Evolutionary conservation across 108 stramenopile species (phyloP).

Genomic region (Fragilariopsis cylindrus): DNA sequence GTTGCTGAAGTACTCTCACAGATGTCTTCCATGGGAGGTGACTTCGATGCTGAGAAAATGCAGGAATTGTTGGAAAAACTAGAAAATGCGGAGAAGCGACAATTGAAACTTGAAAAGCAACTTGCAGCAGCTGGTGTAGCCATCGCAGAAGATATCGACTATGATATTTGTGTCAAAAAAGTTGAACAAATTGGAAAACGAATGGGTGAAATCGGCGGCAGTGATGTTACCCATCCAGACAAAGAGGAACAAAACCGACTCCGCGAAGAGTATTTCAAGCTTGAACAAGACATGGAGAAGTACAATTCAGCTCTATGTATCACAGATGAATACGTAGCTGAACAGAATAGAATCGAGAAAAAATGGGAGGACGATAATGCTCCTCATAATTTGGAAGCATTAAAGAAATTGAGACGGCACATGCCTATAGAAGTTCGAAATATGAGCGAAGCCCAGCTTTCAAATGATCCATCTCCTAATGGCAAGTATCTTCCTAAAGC

Average conservation of each 20-base stretch:
- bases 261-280: constrained; percentile 64
- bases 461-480: constrained; percentile 46
- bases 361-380: constrained; percentile 57
- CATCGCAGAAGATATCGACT: constrained; percentile 64
- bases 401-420: constrained; percentile 53
- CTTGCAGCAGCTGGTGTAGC: constrained; percentile 51
- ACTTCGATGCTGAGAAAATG: constrained; percentile 45
- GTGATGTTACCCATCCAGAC: constrained; percentile 51
- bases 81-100: constrained; percentile 46
- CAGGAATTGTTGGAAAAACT: constrained; percentile 42
- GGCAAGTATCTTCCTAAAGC: constrained; percentile 49
- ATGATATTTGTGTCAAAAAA: constrained; percentile 45
- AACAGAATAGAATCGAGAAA: constrained; percentile 49
- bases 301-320: constrained; percentile 51
- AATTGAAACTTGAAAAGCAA: constrained; percentile 54
- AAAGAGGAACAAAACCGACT: constrained; percentile 57
- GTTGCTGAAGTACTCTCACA: constrained; percentile 36
- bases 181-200: constrained; percentile 51
- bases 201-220: constrained; percentile 62
- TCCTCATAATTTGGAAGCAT: constrained; percentile 45
- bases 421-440: constrained; percentile 62
- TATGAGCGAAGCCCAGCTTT: constrained; percentile 58
- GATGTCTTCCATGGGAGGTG: constrained; percentile 40
- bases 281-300: constrained; percentile 69
- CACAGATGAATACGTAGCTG: constrained; percentile 56